Evolutionary conservation across 129 eudicot species (phyloP), one percentile per base, ranked within the genome.

Genomic region (Saposhnikovia divaricata): DNA sequence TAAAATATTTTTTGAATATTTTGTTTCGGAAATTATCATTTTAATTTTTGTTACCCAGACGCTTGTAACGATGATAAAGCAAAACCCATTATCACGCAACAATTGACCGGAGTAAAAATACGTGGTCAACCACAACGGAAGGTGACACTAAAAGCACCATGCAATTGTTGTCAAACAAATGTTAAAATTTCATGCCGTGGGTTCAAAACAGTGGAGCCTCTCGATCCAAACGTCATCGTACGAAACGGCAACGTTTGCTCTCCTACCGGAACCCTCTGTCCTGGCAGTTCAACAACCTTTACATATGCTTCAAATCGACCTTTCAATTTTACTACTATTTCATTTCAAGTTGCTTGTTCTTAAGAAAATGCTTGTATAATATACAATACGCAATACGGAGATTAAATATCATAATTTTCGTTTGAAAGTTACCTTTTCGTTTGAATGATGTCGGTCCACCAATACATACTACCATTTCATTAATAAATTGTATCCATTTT

Each of bases 261-360:
- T 55, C 65, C 27, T 55, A 6, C 2, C 1, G 10, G 10, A 2
- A 55, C 28, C 25, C 11, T 55, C 3, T 55, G 65, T 23, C 65
- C 65, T 0, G 65, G 65, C 27, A 55, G 65, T 7, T 55, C 65
- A 23, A 55, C 65, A 6, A 55, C 23, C 4, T 55, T 55, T 8
- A 55, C 65, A 8, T 55, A 55, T 9, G 65, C 65, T 23, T 55
- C 4, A 0, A 0, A 8, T 55, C 28, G 23, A 3, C 28, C 65
- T 55, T 55, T 6, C 10, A 23, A 55, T 9, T 55, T 55, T 2
- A 55, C 10, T 0, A 23, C 65, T 55, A 3, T 55, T 23, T 55
- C 65, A 2, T 55, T 55, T 55, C 68, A 59, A 59, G 68, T 59
- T 59, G 68, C 68, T 59, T 59, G 68, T 59, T 59, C 68, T 59